Conservation (phyloP, 176 grass and related monocot genomes). For the Cenchrus fungigraminus region DNA sequence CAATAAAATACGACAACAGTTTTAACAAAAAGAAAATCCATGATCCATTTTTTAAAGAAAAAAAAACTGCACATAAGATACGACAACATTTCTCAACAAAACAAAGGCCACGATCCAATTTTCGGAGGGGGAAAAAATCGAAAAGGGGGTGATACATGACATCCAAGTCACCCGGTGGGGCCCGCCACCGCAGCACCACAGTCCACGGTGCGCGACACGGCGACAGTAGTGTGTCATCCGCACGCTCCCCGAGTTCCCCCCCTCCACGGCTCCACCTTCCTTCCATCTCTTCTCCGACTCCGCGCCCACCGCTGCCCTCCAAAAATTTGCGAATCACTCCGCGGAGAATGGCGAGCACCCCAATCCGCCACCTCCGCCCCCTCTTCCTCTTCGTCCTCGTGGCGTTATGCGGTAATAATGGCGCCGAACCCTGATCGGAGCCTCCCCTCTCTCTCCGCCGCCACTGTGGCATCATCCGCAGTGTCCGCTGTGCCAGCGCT, state of each 20-base stretch:
- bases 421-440: neutral
- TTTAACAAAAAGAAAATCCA: neutral
- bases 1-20: neutral
- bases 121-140: neutral
- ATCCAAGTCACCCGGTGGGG: neutral
- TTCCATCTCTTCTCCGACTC: neutral
- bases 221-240: neutral
- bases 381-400: constrained; percentile 15
- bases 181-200: neutral
- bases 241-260: neutral
- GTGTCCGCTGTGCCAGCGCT: neutral
- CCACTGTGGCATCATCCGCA: neutral
- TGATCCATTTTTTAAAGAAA: neutral
- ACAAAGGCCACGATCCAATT: neutral
- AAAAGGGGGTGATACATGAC: neutral
- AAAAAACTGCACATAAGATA: neutral
- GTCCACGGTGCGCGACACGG: constrained; percentile 5
- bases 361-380: neutral
- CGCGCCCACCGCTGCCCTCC: neutral
- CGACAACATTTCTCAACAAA: neutral
- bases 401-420: constrained; percentile 38
- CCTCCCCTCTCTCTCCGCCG: neutral
- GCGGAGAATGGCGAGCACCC: constrained; percentile 37
- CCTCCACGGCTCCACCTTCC: too few relatives aligned
- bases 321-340: constrained; percentile 1